A percentile compares a stretch with the other conserved stretches of the same genome.
phyloP scores from a whole-genome alignment of 1,139 yeast species.

The Yamadazyma dushanensis region DNA sequence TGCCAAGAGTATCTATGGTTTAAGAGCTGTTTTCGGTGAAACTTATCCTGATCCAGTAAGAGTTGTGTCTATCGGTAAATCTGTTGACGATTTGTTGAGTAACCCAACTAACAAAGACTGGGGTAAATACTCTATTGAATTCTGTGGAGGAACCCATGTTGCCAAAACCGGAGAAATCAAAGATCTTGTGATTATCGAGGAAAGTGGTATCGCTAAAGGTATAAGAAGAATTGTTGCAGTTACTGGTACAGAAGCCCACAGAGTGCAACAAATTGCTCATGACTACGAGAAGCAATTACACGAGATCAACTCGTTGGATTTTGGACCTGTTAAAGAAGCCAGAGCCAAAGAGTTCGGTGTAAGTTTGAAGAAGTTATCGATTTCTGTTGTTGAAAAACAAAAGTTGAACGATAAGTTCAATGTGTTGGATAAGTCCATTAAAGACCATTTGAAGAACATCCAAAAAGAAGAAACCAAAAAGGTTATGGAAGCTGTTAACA shows the following conservation, averaged over 20 bases:
- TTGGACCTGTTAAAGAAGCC: conserved; percentile 74
- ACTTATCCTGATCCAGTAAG: conserved; percentile 98
- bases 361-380: conserved; percentile 73
- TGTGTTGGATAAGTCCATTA: conserved; percentile 79
- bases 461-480: conserved; percentile 87
- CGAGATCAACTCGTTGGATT: conserved; percentile 56
- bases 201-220: conserved; percentile 98
- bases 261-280: conserved; percentile 78
- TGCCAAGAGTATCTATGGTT: conserved; percentile 77
- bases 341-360: conserved; percentile 82
- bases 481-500: conserved; percentile 76
- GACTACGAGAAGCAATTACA: conserved; percentile 66
- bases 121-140: conserved; percentile 80
- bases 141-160: conserved; percentile 99
- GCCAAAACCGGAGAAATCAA: conserved; percentile 90
- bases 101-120: conserved; percentile 74
- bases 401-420: conserved; percentile 69
- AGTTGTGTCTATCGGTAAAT: conserved; percentile 92
- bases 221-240: conserved; percentile 97
- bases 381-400: conserved; percentile 81
- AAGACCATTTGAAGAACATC: conserved; percentile 82
- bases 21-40: conserved; percentile 98
- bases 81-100: conserved; percentile 76
- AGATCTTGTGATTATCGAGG: conserved; percentile 86
- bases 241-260: conserved; percentile 87